Evolutionary conservation across 2,329 filamentous ascomycete species (phyloP), one percentile per base, ranked within the genome.

Genomic region (Aureobasidium pullulans): DNA sequence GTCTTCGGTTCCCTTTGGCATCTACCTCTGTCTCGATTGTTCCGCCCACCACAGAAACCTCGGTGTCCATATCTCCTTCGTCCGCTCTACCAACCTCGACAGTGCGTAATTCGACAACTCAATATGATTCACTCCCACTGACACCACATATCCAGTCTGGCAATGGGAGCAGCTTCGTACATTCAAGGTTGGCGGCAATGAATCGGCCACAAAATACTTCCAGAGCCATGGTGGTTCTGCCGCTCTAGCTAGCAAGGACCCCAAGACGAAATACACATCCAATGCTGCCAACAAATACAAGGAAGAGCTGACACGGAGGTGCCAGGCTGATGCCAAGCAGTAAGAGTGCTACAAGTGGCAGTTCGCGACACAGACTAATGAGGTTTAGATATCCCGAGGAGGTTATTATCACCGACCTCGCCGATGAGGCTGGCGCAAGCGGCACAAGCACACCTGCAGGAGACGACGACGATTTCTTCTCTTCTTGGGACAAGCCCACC

Each of bases 111-210:
- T 36, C n/a, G 15, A 15, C 23, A 16, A 29, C 16, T 23, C 29
- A 28, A 37, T 23, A 31, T 16, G 23, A 37, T 42, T 39, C 32
- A 39, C 43, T 32, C 8, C 13, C 48, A 65, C 71, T 75, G 64
- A 75, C 64, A 48, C 9, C 28, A 16, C 36, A 23, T 6, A 3
- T 37, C 59, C 60, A 79, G 76, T 79, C 64, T 99, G 94, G 94
- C 91, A 96, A 88, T 99, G 94, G 94, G 91, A 96, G 66, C 94
- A 99, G 74, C 82, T 99, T 62, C 89, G 94, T 56, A 76, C 93
- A 60, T 97, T 99, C 93, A 99, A 99, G 78, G 91, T 97, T 15
- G 94, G 94, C 65, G 94, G 94, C 60, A 99, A 99, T 71, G 93
- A 97, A 76, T 96, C 91, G 61, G 94, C 94, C 50, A 96, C 92